A percentile compares a stretch with the other conserved stretches of the same genome.
Evolutionary conservation across 108 stramenopile species (phyloP).

Genomic region (Skeletonema menzelii): DNA sequence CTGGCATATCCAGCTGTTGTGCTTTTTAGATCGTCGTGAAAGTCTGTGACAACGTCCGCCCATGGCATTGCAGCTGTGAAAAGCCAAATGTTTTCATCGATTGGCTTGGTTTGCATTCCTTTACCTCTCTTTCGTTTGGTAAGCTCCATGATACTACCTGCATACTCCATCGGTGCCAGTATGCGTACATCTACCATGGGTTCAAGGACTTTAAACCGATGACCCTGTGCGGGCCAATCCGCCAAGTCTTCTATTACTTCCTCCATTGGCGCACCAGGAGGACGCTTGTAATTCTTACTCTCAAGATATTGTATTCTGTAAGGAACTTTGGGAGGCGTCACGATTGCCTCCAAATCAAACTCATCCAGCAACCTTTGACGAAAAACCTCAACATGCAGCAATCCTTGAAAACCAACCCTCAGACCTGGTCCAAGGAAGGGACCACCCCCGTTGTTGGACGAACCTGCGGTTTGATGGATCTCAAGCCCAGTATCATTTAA

Average conservation of each 20-base stretch:
- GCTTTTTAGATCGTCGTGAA: constrained; percentile 84
- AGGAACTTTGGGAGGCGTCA: constrained; percentile 97
- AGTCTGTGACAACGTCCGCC: constrained; percentile 89
- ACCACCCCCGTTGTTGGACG: constrained; percentile 60
- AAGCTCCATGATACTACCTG: constrained; percentile 87
- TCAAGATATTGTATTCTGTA: constrained; percentile 86
- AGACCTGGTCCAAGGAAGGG: constrained; percentile 93
- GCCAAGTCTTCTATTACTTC: constrained; percentile 84
- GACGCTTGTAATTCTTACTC: constrained; percentile 81
- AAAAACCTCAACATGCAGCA: constrained; percentile 98
- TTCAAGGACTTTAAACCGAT: constrained; percentile 80
- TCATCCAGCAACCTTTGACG: constrained; percentile 95
- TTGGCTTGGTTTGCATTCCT: constrained; percentile 68
- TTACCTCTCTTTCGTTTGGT: constrained; percentile 77
- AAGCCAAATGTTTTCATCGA: constrained; percentile 86
- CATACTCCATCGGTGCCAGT: constrained; percentile 81
- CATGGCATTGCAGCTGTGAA: constrained; percentile 86
- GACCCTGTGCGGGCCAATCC: constrained; percentile 64
- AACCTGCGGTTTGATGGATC: constrained; percentile 63
- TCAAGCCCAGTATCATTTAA: constrained; percentile 93
- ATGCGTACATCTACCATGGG: constrained; percentile 82
- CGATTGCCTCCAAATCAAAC: constrained; percentile 93
- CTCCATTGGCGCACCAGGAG: constrained; percentile 66
- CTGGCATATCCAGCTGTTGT: constrained; percentile 79
- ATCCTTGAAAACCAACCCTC: constrained; percentile 95